Percentiles rank a stretch among this genome's conserved stretches.
These are phyloP conservation scores for Pythium myriotylum DNA, from an alignment of 352 stramenopile genomes.

Conservation along the genomic window DNA sequence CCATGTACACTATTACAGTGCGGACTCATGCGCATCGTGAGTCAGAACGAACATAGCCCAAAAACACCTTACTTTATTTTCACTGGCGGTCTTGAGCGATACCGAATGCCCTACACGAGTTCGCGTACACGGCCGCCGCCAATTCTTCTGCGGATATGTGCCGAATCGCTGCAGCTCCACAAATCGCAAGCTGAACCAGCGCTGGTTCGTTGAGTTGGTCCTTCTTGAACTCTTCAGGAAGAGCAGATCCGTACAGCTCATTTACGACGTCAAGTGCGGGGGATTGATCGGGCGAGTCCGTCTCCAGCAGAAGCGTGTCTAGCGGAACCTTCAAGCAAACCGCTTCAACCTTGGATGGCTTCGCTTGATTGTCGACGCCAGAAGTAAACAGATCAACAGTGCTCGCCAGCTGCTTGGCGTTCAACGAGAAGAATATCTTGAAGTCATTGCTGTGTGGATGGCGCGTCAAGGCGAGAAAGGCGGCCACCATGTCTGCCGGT, in stretches of 20 bases:
- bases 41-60: too few relatives aligned
- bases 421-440: conserved; percentile 76
- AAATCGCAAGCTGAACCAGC: conserved; percentile 53
- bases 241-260: not conserved
- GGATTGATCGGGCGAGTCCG: conserved; percentile 70
- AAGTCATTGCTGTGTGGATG: conserved; percentile 16
- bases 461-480: conserved; percentile 49
- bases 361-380: not conserved
- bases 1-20: too few relatives aligned
- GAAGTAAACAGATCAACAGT: not conserved
- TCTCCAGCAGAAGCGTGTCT: conserved; percentile 64
- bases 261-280: conserved; percentile 23
- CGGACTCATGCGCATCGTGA: too few relatives aligned
- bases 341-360: conserved; percentile 21
- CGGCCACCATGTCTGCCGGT: conserved; percentile 49
- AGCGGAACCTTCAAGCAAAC: conserved; percentile 52
- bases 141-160: conserved; percentile 38
- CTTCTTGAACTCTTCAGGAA: conserved; percentile 4
- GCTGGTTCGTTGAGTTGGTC: conserved; percentile 53
- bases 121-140: conserved; percentile 39
- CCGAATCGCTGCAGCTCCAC: conserved; percentile 42
- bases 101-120: conserved; percentile 44
- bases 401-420: conserved; percentile 60
- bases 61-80: conserved; percentile 6
- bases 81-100: conserved; percentile 13